Conservation (phyloP, 331 rosid genomes). For the Pyracantha coccinea region DNA sequence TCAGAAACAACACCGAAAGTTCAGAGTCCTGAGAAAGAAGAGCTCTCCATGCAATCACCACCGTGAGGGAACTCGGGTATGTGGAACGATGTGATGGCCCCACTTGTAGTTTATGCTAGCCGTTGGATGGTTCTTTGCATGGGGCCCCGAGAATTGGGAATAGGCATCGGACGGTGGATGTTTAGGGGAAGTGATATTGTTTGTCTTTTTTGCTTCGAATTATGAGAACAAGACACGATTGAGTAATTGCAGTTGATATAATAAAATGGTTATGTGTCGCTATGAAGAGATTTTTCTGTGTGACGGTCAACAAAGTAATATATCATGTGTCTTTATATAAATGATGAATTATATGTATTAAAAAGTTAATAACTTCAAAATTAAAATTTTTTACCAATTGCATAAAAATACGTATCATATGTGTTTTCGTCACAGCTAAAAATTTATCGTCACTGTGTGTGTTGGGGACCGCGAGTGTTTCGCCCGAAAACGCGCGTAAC, state of each 20-base stretch:
- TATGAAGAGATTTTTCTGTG: no score
- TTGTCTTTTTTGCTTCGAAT: background rate
- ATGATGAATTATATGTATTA: no score
- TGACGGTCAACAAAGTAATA: no score
- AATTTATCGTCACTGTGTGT: no score
- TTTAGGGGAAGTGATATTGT: background rate
- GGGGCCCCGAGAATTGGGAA: background rate
- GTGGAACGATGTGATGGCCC: background rate
- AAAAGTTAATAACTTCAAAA: no score
- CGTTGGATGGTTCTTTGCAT: background rate
- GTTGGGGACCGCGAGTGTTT: background rate
- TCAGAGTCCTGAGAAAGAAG: background rate
- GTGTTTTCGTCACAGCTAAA: no score
- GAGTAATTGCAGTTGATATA: background rate
- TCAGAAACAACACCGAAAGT: background rate
- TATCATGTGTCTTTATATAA: no score
- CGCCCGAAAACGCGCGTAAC: background rate
- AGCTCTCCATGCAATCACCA: background rate
- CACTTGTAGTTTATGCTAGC: background rate
- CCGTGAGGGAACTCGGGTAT: background rate
- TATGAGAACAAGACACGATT: background rate
- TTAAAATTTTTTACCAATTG: no score
- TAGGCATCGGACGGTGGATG: background rate
- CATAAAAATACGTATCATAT: no score
- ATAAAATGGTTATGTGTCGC: background rate